Conservation (phyloP, 2,329 filamentous ascomycete genomes). For the Aspergillus sp. region DNA sequence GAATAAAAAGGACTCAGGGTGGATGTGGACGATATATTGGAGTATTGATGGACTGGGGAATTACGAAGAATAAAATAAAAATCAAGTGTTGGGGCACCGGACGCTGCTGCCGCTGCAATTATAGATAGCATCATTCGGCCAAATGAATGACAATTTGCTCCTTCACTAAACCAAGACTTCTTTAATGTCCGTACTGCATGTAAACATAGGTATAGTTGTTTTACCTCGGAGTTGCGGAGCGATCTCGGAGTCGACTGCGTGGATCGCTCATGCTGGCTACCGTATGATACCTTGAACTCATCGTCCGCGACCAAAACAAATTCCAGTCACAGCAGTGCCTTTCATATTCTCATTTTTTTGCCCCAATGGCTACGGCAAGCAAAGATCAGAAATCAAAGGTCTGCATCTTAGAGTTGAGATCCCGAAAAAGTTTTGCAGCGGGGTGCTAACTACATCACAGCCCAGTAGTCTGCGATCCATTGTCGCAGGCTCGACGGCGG, state of each 20-base stretch:
- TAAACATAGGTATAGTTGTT: background rate
- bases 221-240: background rate
- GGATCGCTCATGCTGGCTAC: background rate
- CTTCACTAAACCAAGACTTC: background rate
- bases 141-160: background rate
- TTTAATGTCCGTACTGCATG: background rate
- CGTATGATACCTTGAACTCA: background rate
- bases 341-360: no score
- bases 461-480: conserved; percentile 83
- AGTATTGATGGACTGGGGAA: background rate
- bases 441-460: conserved; percentile 38
- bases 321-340: background rate
- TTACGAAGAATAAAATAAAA: conserved; percentile 10
- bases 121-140: background rate
- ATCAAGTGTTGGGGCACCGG: conserved; percentile 21
- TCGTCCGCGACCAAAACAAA: background rate
- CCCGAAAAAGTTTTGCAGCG: background rate
- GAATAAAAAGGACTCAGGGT: background rate
- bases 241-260: background rate
- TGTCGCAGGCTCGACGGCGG: conserved; percentile 85
- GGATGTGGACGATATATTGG: background rate
- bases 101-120: conserved; percentile 5
- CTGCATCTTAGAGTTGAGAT: conserved; percentile 1
- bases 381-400: conserved; percentile 36
- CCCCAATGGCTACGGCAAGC: conserved; percentile 26